Percentiles rank a stretch among this genome's conserved stretches.
phyloP scores from a whole-genome alignment of 345 rosid species.

The rapeseed (Brassica napus) region Da-Ae NC_063437.1:19716501-19717000 shows the following conservation, averaged over 20 bases:
- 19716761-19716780: slow-evolving; percentile 95
- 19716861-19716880: slow-evolving; percentile 99
- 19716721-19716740: slow-evolving; percentile 98
- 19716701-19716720: slow-evolving; percentile 99
- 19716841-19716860: slow-evolving; percentile 96
- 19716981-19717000: slow-evolving; percentile 95
- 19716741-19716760: slow-evolving; percentile 91
- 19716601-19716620: too few species aligned
- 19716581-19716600: too few species aligned
- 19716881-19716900: slow-evolving; percentile 99
- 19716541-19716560: too few species aligned
- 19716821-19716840: slow-evolving; percentile 96
- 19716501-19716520: too few species aligned
- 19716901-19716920: slow-evolving; percentile 92
- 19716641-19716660: not conserved
- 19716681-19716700: slow-evolving; percentile 98
- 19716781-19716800: slow-evolving; percentile 98
- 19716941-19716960: slow-evolving; percentile 97
- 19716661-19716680: not conserved
- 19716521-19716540: too few species aligned
- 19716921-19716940: slow-evolving; percentile 98
- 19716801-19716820: slow-evolving; percentile 93
- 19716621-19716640: too few species aligned
- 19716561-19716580: too few species aligned
- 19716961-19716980: slow-evolving; percentile 97